Conservation (phyloP, 371 early-diverging fungal species). For the Saksenaea oblongispora region DNA sequence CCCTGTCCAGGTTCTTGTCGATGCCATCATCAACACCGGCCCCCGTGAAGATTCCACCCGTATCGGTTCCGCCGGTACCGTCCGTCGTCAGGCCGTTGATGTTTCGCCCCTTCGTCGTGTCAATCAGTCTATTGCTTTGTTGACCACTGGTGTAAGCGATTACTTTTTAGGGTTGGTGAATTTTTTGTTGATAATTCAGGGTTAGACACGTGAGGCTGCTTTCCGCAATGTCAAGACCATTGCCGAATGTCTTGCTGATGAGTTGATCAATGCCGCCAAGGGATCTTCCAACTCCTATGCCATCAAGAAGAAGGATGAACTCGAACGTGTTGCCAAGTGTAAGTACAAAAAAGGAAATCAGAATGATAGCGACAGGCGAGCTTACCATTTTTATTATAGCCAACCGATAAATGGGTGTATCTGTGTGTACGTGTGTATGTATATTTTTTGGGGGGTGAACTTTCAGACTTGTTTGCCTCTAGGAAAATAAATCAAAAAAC, state of each 20-base stretch:
- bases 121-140: conserved; percentile 95
- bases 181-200: background rate
- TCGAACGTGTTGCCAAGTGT: conserved; percentile 77
- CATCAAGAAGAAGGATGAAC: conserved; percentile 99
- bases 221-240: conserved; percentile 86
- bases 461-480: background rate
- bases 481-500: background rate
- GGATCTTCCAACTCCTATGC: conserved; percentile 99
- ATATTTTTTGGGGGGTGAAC: background rate
- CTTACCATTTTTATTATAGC: conserved; percentile 8
- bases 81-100: conserved; percentile 99
- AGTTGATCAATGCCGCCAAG: conserved; percentile 99
- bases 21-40: conserved; percentile 99
- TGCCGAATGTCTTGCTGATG: conserved; percentile 99
- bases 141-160: conserved; percentile 90
- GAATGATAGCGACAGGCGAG: background rate
- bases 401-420: conserved; percentile 20
- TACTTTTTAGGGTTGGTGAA: conserved; percentile 25
- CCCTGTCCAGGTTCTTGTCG: conserved; percentile 99
- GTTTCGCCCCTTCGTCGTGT: conserved; percentile 99
- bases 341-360: conserved; percentile 15
- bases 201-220: conserved; percentile 33
- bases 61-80: conserved; percentile 99
- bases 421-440: background rate
- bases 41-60: conserved; percentile 99